phyloP scores from a whole-genome alignment of 2,329 filamentous ascomycete species.

The Sclerotinia minor region DNA sequence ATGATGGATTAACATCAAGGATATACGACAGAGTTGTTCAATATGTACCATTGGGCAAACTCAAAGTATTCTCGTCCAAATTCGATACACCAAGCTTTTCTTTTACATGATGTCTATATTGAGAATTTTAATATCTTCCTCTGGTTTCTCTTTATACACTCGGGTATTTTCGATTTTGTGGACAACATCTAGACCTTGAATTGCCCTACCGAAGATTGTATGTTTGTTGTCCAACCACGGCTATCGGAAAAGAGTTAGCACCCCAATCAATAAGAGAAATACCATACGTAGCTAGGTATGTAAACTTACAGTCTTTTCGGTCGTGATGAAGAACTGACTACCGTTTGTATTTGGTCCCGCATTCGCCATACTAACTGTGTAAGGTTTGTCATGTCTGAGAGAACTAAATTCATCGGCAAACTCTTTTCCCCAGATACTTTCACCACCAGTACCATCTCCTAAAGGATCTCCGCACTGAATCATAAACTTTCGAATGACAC shows the following conservation, averaged over 20 bases:
- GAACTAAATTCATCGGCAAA: slow-evolving; percentile 93
- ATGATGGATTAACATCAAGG: slow-evolving; percentile 12
- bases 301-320: slow-evolving; percentile 78
- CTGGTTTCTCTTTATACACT: slow-evolving; percentile 86
- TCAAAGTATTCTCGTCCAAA: background rate
- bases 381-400: slow-evolving; percentile 91
- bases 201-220: slow-evolving; percentile 89
- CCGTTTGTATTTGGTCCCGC: slow-evolving; percentile 94
- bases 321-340: slow-evolving; percentile 98
- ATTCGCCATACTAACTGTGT: slow-evolving; percentile 97
- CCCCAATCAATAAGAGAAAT: slow-evolving; percentile 22
- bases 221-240: slow-evolving; percentile 96
- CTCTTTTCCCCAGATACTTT: slow-evolving; percentile 89
- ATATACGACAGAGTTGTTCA: too few relatives aligned
- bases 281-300: background rate
- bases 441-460: slow-evolving; percentile 85
- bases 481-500: slow-evolving; percentile 98
- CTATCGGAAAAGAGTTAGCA: slow-evolving; percentile 42
- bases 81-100: background rate
- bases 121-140: slow-evolving; percentile 96
- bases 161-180: slow-evolving; percentile 92
- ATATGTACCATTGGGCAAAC: background rate
- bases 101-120: slow-evolving; percentile 60
- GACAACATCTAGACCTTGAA: slow-evolving; percentile 89
- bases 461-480: slow-evolving; percentile 84